Percentiles rank a stretch among this genome's conserved stretches.
These are phyloP conservation scores for Suillus lakei DNA, from an alignment of 768 basidiomycete species.

Conservation along the genomic window DNA sequence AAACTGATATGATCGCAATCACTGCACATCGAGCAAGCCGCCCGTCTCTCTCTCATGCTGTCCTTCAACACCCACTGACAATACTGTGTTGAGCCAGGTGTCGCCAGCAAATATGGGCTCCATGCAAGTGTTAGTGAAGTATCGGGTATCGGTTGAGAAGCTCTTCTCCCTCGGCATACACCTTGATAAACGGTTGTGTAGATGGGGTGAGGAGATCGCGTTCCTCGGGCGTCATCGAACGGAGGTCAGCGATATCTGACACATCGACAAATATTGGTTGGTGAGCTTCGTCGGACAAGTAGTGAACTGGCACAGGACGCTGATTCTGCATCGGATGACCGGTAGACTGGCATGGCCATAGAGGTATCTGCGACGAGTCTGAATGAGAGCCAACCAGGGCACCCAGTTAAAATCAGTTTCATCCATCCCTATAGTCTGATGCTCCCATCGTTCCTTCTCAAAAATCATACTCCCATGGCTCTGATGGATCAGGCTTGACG, in stretches of 20 bases:
- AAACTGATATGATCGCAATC: not conserved
- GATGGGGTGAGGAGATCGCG: constrained; percentile 13
- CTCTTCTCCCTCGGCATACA: constrained; percentile 22
- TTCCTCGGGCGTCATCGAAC: constrained; percentile 10
- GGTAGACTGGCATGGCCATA: too few species aligned
- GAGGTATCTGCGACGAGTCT: constrained; percentile 8
- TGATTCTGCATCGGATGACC: not conserved
- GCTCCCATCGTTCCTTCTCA: constrained; percentile 23
- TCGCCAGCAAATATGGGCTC: constrained; percentile 25
- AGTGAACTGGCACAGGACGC: constrained; percentile 19
- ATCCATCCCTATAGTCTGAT: constrained; percentile 12
- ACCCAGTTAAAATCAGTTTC: not conserved
- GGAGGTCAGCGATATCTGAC: constrained; percentile 2
- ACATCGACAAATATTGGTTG: constrained; percentile 23
- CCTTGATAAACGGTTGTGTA: constrained; percentile 12
- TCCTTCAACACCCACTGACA: not conserved
- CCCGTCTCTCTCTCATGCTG: not conserved
- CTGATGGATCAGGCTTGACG: constrained; percentile 8
- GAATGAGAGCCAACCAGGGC: constrained; percentile 2
- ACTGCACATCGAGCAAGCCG: not conserved
- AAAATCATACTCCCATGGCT: constrained; percentile 2
- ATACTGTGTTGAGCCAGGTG: constrained; percentile 21
- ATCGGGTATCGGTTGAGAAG: constrained; percentile 20
- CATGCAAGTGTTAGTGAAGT: constrained; percentile 3
- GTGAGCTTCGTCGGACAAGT: constrained; percentile 22